Evolutionary conservation across 1,139 yeast species (phyloP), one percentile per base, ranked within the genome.

Genomic region (Hyphopichia burtonii): DNA sequence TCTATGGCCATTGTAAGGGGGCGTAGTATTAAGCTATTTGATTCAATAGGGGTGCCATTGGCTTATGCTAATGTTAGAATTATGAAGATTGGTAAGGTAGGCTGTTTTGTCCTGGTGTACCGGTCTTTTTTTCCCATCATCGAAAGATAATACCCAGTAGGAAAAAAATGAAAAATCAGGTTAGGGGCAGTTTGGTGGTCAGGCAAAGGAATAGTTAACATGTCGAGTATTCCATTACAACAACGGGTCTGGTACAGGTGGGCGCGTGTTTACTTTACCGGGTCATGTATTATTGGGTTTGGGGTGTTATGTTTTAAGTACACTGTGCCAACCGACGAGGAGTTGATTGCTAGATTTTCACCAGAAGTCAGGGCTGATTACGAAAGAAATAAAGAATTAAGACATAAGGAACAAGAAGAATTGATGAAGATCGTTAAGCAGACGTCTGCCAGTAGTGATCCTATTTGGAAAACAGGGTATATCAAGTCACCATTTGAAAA

Each of bases 321-420:
- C 58, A 80, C 91, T 3, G 83, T 89, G 0, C 96, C 96, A 1
- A 77, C 93, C 0, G 96, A 88, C 52, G 96, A 89, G 52, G 78
- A 90, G 56, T 65, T 90, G 41, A 76, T 90, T 36, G 79, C 82
- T 16, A 65, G 76, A 40, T 76, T 90, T 51, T 86, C 96, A 3
- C 97, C 97, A 0, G 96, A 90, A 56, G 68, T 89, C 39, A 72
- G 90, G 49, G 83, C 82, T 12, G 84, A 86, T 46, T 88, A 87
- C 58, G 93, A 86, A 55, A 69, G 73, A 42, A 85, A 85, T 56
- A 75, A 74, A 51, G 82, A 68, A 8, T 60, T 84, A 44, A 72
- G 94, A 61, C 75, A 79, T 56, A 69, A 74, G 53, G 91, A 86
- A 60, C 86, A 83, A 56, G 71, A 76, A 56, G 80, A 78, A 53